These are phyloP conservation scores for Grigorovia jiainica DNA, from an alignment of 805 yeast species.

Conservation along the genomic window DNA sequence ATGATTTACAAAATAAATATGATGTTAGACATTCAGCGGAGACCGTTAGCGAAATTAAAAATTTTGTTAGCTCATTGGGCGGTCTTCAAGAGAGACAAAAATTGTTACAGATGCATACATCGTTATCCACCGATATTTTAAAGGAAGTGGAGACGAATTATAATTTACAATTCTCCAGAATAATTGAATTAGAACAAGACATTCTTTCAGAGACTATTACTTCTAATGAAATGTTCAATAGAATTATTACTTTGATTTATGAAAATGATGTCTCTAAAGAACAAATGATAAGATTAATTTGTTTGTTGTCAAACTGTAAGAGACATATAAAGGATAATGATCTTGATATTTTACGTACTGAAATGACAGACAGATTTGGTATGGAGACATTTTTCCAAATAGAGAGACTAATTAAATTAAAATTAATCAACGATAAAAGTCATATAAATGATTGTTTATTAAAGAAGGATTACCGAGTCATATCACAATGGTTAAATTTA, in stretches of 20 bases:
- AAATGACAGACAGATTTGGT: slow-evolving; percentile 58
- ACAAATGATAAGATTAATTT: slow-evolving; percentile 43
- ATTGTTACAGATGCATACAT: slow-evolving; percentile 62
- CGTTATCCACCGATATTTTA: slow-evolving; percentile 58
- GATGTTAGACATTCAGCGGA: slow-evolving; percentile 49
- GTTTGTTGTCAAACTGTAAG: slow-evolving; percentile 51
- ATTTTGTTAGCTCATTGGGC: slow-evolving; percentile 62
- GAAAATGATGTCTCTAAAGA: slow-evolving; percentile 31
- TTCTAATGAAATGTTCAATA: slow-evolving; percentile 23
- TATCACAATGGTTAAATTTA: slow-evolving; percentile 21
- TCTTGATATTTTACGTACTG: slow-evolving; percentile 42
- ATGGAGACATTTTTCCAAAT: slow-evolving; percentile 27
- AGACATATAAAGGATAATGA: slow-evolving; percentile 65
- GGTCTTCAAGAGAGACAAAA: slow-evolving; percentile 59
- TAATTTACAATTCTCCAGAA: slow-evolving; percentile 31
- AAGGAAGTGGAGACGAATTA: slow-evolving; percentile 31
- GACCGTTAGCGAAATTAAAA: slow-evolving; percentile 55
- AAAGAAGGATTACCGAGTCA: slow-evolving; percentile 17
- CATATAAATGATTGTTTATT: slow-evolving; percentile 4
- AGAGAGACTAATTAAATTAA: slow-evolving; percentile 14
- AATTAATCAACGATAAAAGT: slow-evolving; percentile 13
- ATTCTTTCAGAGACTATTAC: slow-evolving; percentile 44
- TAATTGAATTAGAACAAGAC: slow-evolving; percentile 60
- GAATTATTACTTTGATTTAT: slow-evolving; percentile 42
- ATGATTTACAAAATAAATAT: slow-evolving; percentile 56